Evolutionary conservation across 371 early-diverging fungal species (phyloP).

Genomic region (Rhizopus microsporus): DNA sequence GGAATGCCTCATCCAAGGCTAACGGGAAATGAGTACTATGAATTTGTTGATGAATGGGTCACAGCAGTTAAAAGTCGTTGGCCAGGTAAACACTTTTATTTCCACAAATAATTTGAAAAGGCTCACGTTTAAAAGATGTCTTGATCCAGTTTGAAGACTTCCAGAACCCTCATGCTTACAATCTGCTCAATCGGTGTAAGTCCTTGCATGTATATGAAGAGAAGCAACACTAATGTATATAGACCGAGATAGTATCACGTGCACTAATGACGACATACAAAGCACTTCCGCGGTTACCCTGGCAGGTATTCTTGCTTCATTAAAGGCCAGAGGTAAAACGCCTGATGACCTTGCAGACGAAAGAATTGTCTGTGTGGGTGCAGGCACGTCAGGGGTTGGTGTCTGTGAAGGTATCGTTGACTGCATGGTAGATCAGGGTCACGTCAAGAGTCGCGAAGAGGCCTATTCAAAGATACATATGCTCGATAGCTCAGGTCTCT

Average conservation of each 20-base stretch:
- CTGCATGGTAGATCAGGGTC: slow-evolving; percentile 61
- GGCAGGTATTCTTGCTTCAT: slow-evolving; percentile 63
- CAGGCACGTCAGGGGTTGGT: slow-evolving; percentile 70
- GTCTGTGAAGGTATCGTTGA: slow-evolving; percentile 67
- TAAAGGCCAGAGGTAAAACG: slow-evolving; percentile 51
- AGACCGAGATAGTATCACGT: slow-evolving; percentile 58
- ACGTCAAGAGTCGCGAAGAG: slow-evolving; percentile 55
- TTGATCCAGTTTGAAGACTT: slow-evolving; percentile 63
- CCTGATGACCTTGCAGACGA: slow-evolving; percentile 45
- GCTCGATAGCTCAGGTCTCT: slow-evolving; percentile 55
- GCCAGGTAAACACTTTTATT: slow-evolving; percentile 48
- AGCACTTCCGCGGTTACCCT: slow-evolving; percentile 63
- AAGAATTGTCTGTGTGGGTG: slow-evolving; percentile 64
- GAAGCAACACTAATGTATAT: background rate
- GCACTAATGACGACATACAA: slow-evolving; percentile 73
- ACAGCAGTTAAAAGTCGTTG: slow-evolving; percentile 59
- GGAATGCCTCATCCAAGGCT: slow-evolving; percentile 65
- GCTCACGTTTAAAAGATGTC: slow-evolving; percentile 25
- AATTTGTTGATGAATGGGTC: slow-evolving; percentile 70
- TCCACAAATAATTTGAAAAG: background rate
- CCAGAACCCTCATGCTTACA: slow-evolving; percentile 58
- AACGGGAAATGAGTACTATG: slow-evolving; percentile 62
- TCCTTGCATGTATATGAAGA: background rate
- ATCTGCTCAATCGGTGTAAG: slow-evolving; percentile 58
- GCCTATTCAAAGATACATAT: slow-evolving; percentile 57